phyloP scores from a whole-genome alignment of 2,329 filamentous ascomycete genomes.

The Pseudogymnoascus sp. region DNA sequence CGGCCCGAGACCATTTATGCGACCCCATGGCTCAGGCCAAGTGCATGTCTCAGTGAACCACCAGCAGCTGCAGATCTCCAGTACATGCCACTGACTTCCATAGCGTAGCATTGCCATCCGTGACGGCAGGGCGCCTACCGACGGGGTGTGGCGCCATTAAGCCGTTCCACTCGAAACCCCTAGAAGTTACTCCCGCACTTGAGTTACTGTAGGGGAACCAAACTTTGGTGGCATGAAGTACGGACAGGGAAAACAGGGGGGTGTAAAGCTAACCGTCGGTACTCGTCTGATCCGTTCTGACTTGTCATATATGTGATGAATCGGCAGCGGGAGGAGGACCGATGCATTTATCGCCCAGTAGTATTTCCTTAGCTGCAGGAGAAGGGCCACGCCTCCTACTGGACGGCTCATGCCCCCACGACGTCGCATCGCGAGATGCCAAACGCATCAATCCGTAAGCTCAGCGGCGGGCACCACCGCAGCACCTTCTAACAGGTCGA shows the following conservation, averaged over 20 bases:
- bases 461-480: neutral
- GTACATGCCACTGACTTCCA: neutral
- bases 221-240: neutral
- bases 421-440: neutral
- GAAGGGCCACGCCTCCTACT: neutral
- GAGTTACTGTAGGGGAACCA: neutral
- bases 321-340: neutral
- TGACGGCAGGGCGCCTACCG: neutral
- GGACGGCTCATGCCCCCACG: neutral
- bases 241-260: neutral
- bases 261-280: neutral
- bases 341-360: neutral
- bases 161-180: neutral
- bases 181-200: neutral
- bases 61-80: neutral
- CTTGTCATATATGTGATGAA: constrained; percentile 3
- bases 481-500: neutral
- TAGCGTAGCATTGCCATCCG: constrained; percentile 1
- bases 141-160: neutral
- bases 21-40: neutral
- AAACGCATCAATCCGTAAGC: neutral
- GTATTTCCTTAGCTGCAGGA: neutral
- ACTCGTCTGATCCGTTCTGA: neutral
- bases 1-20: neutral
- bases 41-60: neutral